Conservation (phyloP, 768 basidiomycete species). For the Hericium alpestre region DNA sequence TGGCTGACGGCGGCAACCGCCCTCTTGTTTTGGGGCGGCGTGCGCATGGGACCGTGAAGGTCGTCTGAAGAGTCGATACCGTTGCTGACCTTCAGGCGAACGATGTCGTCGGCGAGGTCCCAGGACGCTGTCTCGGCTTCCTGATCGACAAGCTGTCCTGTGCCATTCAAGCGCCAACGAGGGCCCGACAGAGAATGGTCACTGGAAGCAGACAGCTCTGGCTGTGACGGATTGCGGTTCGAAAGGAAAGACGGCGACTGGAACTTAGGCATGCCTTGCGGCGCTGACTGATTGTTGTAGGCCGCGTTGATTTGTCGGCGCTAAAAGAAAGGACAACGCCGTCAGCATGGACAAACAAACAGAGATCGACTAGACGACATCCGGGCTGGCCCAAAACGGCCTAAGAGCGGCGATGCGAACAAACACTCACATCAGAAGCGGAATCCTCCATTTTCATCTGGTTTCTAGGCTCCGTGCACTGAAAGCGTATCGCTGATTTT, state of each 20-base stretch:
- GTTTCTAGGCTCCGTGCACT: conserved; percentile 43
- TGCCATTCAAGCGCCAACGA: conserved; percentile 57
- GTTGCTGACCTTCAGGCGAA: conserved; percentile 54
- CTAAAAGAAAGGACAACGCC: conserved; percentile 5
- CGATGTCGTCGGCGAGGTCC: conserved; percentile 67
- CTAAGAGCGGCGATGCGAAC: neutral
- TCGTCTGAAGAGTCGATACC: conserved; percentile 35
- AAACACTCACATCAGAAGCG: conserved; percentile 10
- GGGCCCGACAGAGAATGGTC: conserved; percentile 32
- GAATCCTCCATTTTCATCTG: conserved; percentile 11
- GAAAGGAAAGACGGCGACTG: conserved; percentile 10
- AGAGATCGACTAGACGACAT: neutral
- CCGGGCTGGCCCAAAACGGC: neutral
- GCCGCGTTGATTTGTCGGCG: conserved; percentile 14
- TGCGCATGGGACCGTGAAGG: conserved; percentile 41
- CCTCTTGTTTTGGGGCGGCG: conserved; percentile 58
- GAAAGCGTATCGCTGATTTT: conserved; percentile 22
- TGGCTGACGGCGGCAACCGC: conserved; percentile 41
- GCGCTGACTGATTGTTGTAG: conserved; percentile 13
- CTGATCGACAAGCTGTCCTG: conserved; percentile 53
- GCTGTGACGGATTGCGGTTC: conserved; percentile 13
- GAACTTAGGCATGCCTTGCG: conserved; percentile 11
- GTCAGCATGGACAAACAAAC: neutral
- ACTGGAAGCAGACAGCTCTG: conserved; percentile 27
- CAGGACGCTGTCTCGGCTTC: conserved; percentile 37